Evolutionary conservation across 2,329 filamentous ascomycete genomes (phyloP), one percentile per base, ranked within the genome.

Genomic region (Colletotrichum gigasporum): DNA sequence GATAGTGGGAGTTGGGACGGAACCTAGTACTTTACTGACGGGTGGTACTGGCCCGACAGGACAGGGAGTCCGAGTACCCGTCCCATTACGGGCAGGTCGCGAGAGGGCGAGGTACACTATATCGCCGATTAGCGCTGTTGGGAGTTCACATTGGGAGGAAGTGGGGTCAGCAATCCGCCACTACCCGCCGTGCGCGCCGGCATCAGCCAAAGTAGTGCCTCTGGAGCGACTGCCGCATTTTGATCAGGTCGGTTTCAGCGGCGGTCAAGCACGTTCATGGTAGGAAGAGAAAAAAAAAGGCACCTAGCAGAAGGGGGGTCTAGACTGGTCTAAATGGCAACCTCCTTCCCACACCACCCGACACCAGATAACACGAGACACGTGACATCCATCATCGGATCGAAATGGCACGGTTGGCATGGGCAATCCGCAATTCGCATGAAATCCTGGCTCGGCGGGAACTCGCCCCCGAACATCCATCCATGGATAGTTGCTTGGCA

Each of bases 241-340:
- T 30, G 37, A 44, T 57, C 26, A 39, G 34, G 18, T 57, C 34
- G n/a, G 52, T 57, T 57, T 62, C 52, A 50, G 52, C 42, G 42
- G 42, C 59, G 42, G 35, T 57, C 52, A 62, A 57, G 34, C 34
- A 42, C 45, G 22, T 18, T 16, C 39, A 26, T 16, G 20, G 26
- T 26, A 14, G 7, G 35, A 16, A 14, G 35, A 16, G 35, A 39
- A 39, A 39, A 26, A 34, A 54, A 12, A 26, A 24, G 18, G 30
- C 37, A 34, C 51, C 28, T 20, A 9, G 26, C 39, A 26, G 16
- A n/a, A 54, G 24, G n/a, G 22, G 41, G 45, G 56, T 45, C 52
- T 57, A 20, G 59, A 35, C 52, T 56, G 42, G n/a, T 41, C 42
- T n/a, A 28, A 34, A 52, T 52, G 48, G 10, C 32, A 24, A 39